phyloP scores from a whole-genome alignment of 345 rosid genomes.

The Lepidium africanum region DNA sequence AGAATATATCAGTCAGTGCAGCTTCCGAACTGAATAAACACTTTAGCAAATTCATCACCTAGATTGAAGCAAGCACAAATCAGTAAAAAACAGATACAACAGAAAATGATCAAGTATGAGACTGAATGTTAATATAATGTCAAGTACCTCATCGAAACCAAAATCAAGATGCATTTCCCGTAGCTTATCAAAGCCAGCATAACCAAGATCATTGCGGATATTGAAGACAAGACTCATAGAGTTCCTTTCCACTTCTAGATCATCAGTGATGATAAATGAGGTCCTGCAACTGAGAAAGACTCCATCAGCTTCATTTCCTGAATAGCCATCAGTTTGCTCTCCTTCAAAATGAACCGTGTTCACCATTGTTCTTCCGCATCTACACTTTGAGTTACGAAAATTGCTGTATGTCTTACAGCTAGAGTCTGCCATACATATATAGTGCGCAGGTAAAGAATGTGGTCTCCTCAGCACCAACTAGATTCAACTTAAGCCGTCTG shows the following conservation, averaged over 20 bases:
- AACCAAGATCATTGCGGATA: constrained; percentile 10
- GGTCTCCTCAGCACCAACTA: not conserved
- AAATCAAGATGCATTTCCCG: constrained; percentile 9
- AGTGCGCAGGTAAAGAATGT: not conserved
- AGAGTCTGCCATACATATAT: not conserved
- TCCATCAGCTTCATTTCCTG: not conserved
- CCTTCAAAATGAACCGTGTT: not conserved
- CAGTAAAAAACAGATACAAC: not conserved
- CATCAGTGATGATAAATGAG: constrained; percentile 22
- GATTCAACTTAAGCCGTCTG: not conserved
- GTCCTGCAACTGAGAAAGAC: constrained; percentile 10
- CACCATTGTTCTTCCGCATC: not conserved
- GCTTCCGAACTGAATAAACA: constrained; percentile 1
- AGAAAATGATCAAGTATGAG: too few species aligned
- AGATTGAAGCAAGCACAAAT: not conserved
- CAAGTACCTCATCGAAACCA: constrained; percentile 18
- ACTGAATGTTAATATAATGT: too few species aligned
- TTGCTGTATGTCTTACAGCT: not conserved
- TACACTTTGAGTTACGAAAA: not conserved
- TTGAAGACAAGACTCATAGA: constrained; percentile 7
- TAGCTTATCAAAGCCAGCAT: constrained; percentile 3
- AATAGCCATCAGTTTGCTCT: not conserved
- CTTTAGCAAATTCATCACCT: constrained; percentile 15
- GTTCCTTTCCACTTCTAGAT: constrained; percentile 13
- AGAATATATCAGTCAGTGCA: constrained; percentile 17